phyloP scores from a whole-genome alignment of 2,329 filamentous ascomycete genomes.

The Diaporthe amygdali region DNA sequence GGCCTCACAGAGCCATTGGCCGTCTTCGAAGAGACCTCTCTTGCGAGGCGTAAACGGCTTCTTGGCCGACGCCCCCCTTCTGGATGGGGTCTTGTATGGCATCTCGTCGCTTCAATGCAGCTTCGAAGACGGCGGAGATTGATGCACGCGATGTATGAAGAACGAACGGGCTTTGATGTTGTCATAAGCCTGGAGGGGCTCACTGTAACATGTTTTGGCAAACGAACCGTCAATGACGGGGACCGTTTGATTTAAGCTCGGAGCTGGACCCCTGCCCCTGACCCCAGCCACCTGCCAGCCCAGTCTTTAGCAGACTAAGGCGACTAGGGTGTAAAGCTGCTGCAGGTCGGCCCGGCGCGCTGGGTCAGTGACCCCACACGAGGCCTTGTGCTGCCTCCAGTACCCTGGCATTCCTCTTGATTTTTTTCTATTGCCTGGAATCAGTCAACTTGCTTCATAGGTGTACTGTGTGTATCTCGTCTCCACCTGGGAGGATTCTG shows the following conservation, averaged over 20 bases:
- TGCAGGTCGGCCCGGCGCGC: constrained; percentile 7
- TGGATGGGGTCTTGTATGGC: constrained; percentile 25
- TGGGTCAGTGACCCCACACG: neutral
- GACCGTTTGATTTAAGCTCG: neutral
- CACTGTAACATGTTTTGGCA: neutral
- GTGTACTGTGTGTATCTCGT: neutral
- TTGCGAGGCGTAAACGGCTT: constrained; percentile 7
- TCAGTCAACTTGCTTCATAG: neutral
- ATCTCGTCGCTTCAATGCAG: neutral
- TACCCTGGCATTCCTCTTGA: neutral
- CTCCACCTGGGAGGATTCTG: neutral
- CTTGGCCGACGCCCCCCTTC: neutral
- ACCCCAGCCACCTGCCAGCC: neutral
- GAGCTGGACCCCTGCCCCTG: neutral
- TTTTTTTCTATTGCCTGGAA: neutral
- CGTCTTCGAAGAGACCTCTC: constrained; percentile 31
- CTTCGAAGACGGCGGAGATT: neutral
- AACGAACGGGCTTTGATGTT: neutral
- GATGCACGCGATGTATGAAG: neutral
- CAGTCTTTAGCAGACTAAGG: neutral
- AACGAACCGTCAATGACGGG: neutral
- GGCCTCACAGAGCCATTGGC: constrained; percentile 34
- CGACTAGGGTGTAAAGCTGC: neutral
- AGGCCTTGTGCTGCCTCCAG: neutral
- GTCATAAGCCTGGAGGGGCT: neutral